phyloP scores from a whole-genome alignment of 148 eudicot species.

The Fagopyrum esculentum region DNA sequence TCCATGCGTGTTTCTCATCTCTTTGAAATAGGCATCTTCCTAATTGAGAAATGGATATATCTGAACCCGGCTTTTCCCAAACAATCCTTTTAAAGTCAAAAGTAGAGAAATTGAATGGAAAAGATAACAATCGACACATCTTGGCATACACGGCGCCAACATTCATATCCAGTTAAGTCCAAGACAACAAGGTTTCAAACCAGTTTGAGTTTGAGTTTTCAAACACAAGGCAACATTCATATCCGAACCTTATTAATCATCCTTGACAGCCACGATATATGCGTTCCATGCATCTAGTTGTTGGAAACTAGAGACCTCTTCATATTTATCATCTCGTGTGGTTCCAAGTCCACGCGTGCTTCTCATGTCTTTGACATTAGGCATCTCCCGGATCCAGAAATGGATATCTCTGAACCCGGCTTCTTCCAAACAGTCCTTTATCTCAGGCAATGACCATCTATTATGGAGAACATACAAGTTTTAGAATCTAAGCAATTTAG shows the following conservation, averaged over 20 bases:
- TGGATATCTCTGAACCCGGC: slow-evolving; percentile 74
- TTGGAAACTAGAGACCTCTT: slow-evolving; percentile 76
- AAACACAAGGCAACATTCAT: background rate
- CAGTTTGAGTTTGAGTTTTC: background rate
- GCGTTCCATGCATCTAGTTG: slow-evolving; percentile 98
- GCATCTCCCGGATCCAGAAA: slow-evolving; percentile 92
- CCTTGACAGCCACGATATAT: slow-evolving; percentile 69
- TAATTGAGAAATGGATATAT: slow-evolving; percentile 78
- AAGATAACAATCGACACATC: background rate
- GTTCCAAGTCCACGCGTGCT: slow-evolving; percentile 59
- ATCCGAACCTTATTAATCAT: background rate
- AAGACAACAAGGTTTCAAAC: background rate
- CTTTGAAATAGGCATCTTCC: slow-evolving; percentile 65
- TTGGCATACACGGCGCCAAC: background rate
- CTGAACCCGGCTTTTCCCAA: slow-evolving; percentile 86
- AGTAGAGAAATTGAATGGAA: background rate
- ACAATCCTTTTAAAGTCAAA: slow-evolving; percentile 10
- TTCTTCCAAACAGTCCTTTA: slow-evolving; percentile 86
- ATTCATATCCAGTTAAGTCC: background rate
- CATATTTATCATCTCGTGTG: slow-evolving; percentile 69
- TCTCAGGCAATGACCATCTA: slow-evolving; percentile 98
- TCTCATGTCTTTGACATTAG: slow-evolving; percentile 51
- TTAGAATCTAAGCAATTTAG: background rate
- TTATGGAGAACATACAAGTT: background rate
- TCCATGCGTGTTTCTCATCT: slow-evolving; percentile 52